These are phyloP conservation scores for Glutinoglossum americanum DNA, from an alignment of 495 filamentous ascomycete genomes.

Conservation along the genomic window DNA sequence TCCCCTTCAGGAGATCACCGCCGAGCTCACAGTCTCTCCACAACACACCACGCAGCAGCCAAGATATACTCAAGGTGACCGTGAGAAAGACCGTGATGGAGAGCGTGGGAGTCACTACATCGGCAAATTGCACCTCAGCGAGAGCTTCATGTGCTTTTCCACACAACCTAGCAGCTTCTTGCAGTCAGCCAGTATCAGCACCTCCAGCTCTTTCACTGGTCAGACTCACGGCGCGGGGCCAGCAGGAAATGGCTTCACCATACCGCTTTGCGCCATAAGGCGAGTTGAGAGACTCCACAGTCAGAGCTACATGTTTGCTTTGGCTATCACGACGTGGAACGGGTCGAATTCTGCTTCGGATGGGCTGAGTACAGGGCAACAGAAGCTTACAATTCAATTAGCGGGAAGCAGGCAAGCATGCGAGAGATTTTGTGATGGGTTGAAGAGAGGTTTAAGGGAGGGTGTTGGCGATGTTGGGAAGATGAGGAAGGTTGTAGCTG, in stretches of 20 bases:
- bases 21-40: constrained; percentile 71
- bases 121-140: constrained; percentile 84
- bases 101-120: constrained; percentile 62
- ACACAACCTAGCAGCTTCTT: constrained; percentile 78
- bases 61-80: constrained; percentile 18
- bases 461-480: constrained; percentile 71
- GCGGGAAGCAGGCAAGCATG: constrained; percentile 72
- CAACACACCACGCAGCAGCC: constrained; percentile 17
- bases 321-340: constrained; percentile 93
- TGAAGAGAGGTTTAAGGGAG: constrained; percentile 71
- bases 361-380: constrained; percentile 28
- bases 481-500: constrained; percentile 49
- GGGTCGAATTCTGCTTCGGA: constrained; percentile 24
- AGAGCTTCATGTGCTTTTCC: constrained; percentile 86
- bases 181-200: constrained; percentile 48
- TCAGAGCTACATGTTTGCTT: constrained; percentile 73
- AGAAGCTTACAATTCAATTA: constrained; percentile 75
- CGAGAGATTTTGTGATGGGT: constrained; percentile 85
- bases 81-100: constrained; percentile 37
- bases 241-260: constrained; percentile 88
- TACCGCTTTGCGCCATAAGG: constrained; percentile 81
- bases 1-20: constrained; percentile 84
- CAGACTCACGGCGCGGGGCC: constrained; percentile 79
- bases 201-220: constrained; percentile 61
- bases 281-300: constrained; percentile 83